Evolutionary conservation across 2,329 filamentous ascomycete genomes (phyloP).

Genomic region (Alternaria sp.): DNA sequence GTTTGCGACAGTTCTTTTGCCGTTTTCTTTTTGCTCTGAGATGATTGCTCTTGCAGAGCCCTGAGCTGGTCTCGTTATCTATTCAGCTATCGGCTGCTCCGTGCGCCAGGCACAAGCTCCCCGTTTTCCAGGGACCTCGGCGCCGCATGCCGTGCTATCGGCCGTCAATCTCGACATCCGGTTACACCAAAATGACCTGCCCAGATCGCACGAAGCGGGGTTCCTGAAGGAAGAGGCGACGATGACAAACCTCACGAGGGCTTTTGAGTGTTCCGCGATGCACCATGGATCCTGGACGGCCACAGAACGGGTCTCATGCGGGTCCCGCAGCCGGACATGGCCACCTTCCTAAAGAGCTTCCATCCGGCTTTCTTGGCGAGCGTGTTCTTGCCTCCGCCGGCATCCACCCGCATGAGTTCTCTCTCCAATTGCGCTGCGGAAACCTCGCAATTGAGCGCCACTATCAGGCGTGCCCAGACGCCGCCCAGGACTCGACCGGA

Average conservation of each 20-base stretch:
- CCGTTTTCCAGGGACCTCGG: not conserved
- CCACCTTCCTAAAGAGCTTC: not conserved
- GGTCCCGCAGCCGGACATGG: not conserved
- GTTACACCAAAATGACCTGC: not conserved
- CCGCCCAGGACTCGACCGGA: constrained; percentile 19
- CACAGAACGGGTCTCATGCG: not conserved
- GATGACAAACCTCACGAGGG: not conserved
- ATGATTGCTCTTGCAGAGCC: not conserved
- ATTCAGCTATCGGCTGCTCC: not conserved
- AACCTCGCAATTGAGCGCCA: constrained; percentile 3
- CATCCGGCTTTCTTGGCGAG: not conserved
- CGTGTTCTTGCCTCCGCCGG: not conserved
- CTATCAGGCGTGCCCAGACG: constrained; percentile 19
- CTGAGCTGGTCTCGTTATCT: not conserved
- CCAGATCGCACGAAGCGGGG: not conserved
- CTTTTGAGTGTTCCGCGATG: not conserved
- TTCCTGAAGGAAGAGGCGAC: not conserved
- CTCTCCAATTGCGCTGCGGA: not conserved
- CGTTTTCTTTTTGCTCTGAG: not conserved
- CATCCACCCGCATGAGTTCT: not conserved
- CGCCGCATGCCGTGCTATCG: not conserved
- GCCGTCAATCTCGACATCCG: not conserved
- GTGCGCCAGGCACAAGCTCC: not conserved
- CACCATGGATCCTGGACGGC: not conserved
- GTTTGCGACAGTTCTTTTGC: not conserved